phyloP scores from a whole-genome alignment of 352 stramenopile species.

The Phytophthora pinifolia region DNA sequence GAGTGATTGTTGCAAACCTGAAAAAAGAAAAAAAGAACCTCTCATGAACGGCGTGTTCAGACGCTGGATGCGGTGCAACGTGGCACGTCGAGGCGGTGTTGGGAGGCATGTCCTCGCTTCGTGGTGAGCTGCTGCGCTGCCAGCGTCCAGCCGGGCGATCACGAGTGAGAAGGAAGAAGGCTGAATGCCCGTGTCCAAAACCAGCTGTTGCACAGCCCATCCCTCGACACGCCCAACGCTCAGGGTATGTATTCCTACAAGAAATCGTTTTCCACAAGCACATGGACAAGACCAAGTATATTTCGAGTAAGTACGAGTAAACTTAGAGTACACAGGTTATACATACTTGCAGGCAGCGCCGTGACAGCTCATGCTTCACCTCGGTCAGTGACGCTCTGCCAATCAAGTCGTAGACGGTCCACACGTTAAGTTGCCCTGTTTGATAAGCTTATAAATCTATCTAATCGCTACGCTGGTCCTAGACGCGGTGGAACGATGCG shows the following conservation, averaged over 20 bases:
- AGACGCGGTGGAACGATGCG: constrained; percentile 22
- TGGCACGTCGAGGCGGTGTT: too few species aligned
- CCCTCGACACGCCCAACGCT: constrained; percentile 9
- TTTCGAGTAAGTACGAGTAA: not conserved
- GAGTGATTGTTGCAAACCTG: not conserved
- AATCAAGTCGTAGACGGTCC: too few species aligned
- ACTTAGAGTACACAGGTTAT: not conserved
- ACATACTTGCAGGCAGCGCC: not conserved
- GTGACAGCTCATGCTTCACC: too few species aligned
- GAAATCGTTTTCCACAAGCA: not conserved
- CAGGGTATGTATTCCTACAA: not conserved
- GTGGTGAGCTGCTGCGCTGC: not conserved
- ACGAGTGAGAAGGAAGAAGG: not conserved
- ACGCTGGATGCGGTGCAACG: too few species aligned
- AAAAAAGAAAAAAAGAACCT: constrained; percentile 24
- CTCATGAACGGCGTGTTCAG: constrained; percentile 7
- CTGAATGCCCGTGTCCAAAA: constrained; percentile 27
- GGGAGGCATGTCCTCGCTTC: not conserved
- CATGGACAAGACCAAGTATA: not conserved
- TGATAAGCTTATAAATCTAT: too few species aligned
- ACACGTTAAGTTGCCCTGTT: too few species aligned
- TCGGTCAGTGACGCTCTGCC: too few species aligned
- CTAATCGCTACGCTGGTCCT: too few species aligned
- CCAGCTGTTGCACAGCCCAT: constrained; percentile 16
- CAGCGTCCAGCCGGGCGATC: not conserved